A percentile compares a stretch with the other conserved stretches of the same genome.
phyloP scores from a whole-genome alignment of 2,329 filamentous ascomycete genomes.

The Teratosphaeria viscida region DNA sequence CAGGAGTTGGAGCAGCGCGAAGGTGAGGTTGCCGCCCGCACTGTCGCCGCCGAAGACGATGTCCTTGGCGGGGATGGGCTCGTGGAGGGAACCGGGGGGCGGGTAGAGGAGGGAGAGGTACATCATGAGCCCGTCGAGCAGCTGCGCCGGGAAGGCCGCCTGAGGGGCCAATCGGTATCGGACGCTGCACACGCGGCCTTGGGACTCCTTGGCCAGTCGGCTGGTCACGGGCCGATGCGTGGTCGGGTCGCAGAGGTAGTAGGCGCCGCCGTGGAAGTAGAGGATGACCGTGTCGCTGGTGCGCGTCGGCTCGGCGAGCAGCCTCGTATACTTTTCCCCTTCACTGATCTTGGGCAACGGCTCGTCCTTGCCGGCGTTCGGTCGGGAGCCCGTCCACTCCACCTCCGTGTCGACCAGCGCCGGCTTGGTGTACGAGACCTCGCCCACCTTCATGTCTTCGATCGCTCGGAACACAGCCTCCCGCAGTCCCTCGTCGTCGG shows the following conservation, averaged over 20 bases:
- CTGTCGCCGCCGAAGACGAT: slow-evolving; percentile 67
- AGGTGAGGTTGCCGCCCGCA: slow-evolving; percentile 61
- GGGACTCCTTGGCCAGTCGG: slow-evolving; percentile 54
- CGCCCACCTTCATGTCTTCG: slow-evolving; percentile 39
- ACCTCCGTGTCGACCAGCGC: slow-evolving; percentile 50
- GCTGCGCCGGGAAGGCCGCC: slow-evolving; percentile 60
- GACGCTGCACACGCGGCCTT: slow-evolving; percentile 60
- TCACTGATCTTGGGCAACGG: slow-evolving; percentile 49
- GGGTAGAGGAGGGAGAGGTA: slow-evolving; percentile 67
- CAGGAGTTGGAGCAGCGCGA: slow-evolving; percentile 58
- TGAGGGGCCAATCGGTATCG: slow-evolving; percentile 68
- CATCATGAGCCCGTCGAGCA: slow-evolving; percentile 61
- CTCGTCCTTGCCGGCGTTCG: slow-evolving; percentile 40
- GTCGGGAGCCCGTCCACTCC: slow-evolving; percentile 66
- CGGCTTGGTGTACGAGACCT: slow-evolving; percentile 37
- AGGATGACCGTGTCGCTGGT: slow-evolving; percentile 53
- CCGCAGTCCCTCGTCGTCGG: slow-evolving; percentile 41
- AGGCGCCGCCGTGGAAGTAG: slow-evolving; percentile 69
- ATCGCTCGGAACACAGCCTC: slow-evolving; percentile 50
- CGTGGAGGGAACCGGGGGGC: slow-evolving; percentile 55
- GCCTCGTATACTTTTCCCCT: slow-evolving; percentile 50
- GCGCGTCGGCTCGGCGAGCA: slow-evolving; percentile 53
- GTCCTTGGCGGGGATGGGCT: slow-evolving; percentile 51
- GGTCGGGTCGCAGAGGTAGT: slow-evolving; percentile 60
- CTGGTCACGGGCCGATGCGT: slow-evolving; percentile 52